These are phyloP conservation scores for Colletotrichum tofieldiae DNA, from an alignment of 2,329 filamentous ascomycete genomes.

Conservation along the genomic window DNA sequence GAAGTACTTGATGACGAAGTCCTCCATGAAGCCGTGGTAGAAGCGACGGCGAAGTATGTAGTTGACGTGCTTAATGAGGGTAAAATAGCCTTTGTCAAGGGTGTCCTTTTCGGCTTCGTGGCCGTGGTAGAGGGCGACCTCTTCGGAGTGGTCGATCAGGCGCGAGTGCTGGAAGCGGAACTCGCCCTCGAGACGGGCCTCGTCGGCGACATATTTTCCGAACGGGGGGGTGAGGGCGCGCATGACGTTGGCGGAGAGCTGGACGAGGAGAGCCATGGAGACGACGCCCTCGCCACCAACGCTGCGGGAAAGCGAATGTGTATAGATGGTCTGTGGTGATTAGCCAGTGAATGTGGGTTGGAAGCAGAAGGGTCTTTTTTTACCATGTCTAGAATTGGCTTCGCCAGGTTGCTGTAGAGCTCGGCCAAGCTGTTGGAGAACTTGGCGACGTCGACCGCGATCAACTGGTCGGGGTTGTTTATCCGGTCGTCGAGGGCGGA, in stretches of 20 bases:
- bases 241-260: constrained; percentile 94
- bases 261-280: constrained; percentile 94
- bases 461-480: constrained; percentile 98
- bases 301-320: constrained; percentile 91
- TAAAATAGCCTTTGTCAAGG: constrained; percentile 98
- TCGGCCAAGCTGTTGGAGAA: constrained; percentile 97
- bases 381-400: constrained; percentile 93
- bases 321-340: constrained; percentile 82
- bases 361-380: background rate
- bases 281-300: constrained; percentile 98
- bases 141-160: constrained; percentile 95
- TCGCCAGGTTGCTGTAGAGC: constrained; percentile 95
- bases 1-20: constrained; percentile 99
- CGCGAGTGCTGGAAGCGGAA: constrained; percentile 96
- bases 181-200: constrained; percentile 93
- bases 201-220: constrained; percentile 97
- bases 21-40: constrained; percentile 99
- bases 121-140: constrained; percentile 91
- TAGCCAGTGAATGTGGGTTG: background rate
- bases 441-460: constrained; percentile 95
- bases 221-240: constrained; percentile 95
- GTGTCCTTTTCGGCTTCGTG: constrained; percentile 97
- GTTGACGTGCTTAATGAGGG: constrained; percentile 98
- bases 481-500: constrained; percentile 96
- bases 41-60: constrained; percentile 90